These are phyloP conservation scores for Isabelozyma gotoi DNA, from an alignment of 805 yeast genomes.

Conservation along the genomic window DNA sequence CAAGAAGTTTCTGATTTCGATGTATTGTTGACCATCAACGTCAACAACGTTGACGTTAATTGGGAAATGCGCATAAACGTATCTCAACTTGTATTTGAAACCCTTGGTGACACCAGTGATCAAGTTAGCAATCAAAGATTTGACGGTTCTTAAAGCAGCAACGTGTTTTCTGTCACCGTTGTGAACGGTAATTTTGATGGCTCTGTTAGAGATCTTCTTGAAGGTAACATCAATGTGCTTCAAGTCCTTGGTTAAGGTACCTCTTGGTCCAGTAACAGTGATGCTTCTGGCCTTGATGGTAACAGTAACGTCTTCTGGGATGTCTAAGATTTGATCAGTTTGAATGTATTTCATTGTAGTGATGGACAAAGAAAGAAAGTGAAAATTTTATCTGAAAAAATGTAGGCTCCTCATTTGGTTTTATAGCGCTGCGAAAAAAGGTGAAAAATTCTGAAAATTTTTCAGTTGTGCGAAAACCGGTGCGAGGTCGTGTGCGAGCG, in stretches of 20 bases:
- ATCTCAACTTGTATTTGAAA: constrained; percentile 99
- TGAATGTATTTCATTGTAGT: constrained; percentile 81
- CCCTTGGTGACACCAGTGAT: constrained; percentile 99
- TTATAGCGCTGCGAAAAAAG: background rate
- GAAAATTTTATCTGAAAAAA: background rate
- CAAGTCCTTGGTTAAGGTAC: constrained; percentile 84
- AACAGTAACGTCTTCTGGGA: constrained; percentile 93
- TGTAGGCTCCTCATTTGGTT: background rate
- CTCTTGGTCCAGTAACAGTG: constrained; percentile 97
- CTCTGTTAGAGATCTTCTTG: constrained; percentile 68
- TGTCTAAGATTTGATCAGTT: constrained; percentile 77
- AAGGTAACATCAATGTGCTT: constrained; percentile 95
- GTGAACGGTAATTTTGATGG: constrained; percentile 88
- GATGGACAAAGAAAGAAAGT: background rate
- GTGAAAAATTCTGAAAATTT: background rate
- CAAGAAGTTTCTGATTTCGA: constrained; percentile 99
- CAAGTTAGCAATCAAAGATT: constrained; percentile 90
- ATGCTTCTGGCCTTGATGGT: constrained; percentile 87
- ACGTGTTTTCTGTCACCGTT: constrained; percentile 99
- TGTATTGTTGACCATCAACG: constrained; percentile 66
- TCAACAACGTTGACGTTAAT: constrained; percentile 93
- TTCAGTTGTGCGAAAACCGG: background rate
- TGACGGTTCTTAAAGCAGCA: constrained; percentile 98
- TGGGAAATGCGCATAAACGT: constrained; percentile 99
- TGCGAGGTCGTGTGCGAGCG: background rate